A percentile compares a stretch with the other conserved stretches of the same genome.
Evolutionary conservation across 2,329 filamentous ascomycete genomes (phyloP).

Genomic region (Iodosphaeria phyllophila): DNA sequence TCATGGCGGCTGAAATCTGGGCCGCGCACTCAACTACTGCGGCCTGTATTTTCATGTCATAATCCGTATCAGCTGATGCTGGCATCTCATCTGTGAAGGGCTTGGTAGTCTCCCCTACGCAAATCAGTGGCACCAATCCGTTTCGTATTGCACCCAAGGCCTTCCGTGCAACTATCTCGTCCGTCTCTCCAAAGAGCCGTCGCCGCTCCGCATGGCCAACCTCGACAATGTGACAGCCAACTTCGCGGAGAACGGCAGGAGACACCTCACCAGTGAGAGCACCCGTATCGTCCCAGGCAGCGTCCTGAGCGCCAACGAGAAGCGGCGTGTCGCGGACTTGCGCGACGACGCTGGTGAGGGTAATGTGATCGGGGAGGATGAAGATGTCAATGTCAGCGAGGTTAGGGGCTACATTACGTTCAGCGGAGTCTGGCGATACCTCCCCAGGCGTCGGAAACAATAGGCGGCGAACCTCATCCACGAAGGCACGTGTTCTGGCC

Average conservation of each 20-base stretch:
- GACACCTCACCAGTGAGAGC: slow-evolving; percentile 67
- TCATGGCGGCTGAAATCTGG: slow-evolving; percentile 47
- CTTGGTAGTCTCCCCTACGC: slow-evolving; percentile 51
- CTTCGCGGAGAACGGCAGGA: slow-evolving; percentile 43
- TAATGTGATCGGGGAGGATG: slow-evolving; percentile 61
- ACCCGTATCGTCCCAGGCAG: slow-evolving; percentile 49
- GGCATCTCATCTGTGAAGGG: too few species aligned
- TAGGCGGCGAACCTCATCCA: slow-evolving; percentile 26
- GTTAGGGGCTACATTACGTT: too few species aligned
- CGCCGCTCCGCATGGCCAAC: slow-evolving; percentile 68
- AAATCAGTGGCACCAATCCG: slow-evolving; percentile 59
- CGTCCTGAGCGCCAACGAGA: slow-evolving; percentile 58
- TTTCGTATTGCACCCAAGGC: slow-evolving; percentile 48
- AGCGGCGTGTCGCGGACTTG: slow-evolving; percentile 29
- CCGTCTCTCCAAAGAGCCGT: slow-evolving; percentile 55
- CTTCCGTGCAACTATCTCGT: slow-evolving; percentile 47
- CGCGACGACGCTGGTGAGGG: slow-evolving; percentile 33
- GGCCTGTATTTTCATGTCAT: slow-evolving; percentile 30
- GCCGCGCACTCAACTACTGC: slow-evolving; percentile 47
- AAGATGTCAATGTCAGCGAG: slow-evolving; percentile 29
- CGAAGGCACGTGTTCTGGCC: slow-evolving; percentile 37
- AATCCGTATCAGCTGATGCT: too few species aligned
- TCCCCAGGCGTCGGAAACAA: slow-evolving; percentile 14
- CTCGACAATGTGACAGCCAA: slow-evolving; percentile 57
- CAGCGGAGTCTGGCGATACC: too few species aligned